These are phyloP conservation scores for Ophiostoma perfectum DNA, from an alignment of 2,329 filamentous ascomycete species.

Conservation along the genomic window DNA sequence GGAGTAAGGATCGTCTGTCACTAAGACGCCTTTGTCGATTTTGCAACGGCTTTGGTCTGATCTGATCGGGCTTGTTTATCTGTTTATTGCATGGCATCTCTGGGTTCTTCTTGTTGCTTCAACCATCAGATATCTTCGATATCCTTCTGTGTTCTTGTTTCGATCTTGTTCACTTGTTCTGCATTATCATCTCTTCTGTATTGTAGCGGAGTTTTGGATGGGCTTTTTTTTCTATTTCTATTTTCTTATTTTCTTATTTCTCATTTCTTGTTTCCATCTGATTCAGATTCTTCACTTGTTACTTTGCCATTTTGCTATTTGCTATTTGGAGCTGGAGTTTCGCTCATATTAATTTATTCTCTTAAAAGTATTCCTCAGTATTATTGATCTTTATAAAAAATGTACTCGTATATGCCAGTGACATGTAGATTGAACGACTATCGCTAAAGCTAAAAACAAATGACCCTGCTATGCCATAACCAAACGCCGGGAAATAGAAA, in stretches of 20 bases:
- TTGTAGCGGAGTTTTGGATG: slow-evolving; percentile 17
- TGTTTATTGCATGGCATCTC: slow-evolving; percentile 12
- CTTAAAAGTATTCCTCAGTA: neutral
- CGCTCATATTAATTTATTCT: neutral
- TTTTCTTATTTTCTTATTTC: slow-evolving; percentile 7
- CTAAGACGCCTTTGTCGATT: neutral
- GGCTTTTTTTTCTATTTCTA: neutral
- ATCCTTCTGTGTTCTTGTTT: slow-evolving; percentile 19
- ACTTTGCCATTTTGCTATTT: slow-evolving; percentile 3
- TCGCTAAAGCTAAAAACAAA: slow-evolving; percentile 15
- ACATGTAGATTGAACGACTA: slow-evolving; percentile 15
- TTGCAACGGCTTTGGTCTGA: neutral
- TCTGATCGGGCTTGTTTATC: slow-evolving; percentile 6
- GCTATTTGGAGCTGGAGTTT: slow-evolving; percentile 3
- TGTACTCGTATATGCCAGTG: neutral
- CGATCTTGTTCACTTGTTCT: slow-evolving; percentile 21
- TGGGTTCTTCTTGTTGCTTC: slow-evolving; percentile 20
- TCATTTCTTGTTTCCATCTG: neutral
- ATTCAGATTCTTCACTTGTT: neutral
- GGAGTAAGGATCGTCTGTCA: slow-evolving; percentile 2
- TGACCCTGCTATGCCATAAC: slow-evolving; percentile 12
- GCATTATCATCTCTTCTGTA: slow-evolving; percentile 13
- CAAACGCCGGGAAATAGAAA: neutral
- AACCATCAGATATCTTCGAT: slow-evolving; percentile 7
- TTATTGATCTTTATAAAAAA: neutral